phyloP scores from a whole-genome alignment of 148 eudicot species.

The Pharnaceum exiguum region DNA sequence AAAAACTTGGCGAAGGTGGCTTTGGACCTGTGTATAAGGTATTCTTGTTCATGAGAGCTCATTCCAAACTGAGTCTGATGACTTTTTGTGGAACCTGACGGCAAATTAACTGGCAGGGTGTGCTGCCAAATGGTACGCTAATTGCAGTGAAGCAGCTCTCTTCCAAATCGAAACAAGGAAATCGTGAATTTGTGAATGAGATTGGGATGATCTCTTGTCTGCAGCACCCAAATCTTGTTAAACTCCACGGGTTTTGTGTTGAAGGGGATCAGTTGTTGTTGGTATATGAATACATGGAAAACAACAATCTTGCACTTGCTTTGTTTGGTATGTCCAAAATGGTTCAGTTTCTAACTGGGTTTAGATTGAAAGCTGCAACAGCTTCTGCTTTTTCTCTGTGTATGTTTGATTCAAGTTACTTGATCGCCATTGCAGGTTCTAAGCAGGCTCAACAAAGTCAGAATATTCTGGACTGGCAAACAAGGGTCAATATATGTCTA shows the following conservation, averaged over 20 bases:
- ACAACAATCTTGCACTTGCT: slow-evolving; percentile 31
- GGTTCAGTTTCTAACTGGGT: too few relatives aligned
- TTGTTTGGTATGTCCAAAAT: slow-evolving; percentile 24
- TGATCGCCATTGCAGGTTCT: slow-evolving; percentile 13
- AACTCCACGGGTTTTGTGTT: slow-evolving; percentile 35
- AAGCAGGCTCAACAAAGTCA: slow-evolving; percentile 1
- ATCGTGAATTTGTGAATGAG: slow-evolving; percentile 37
- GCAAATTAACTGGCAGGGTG: slow-evolving; percentile 20
- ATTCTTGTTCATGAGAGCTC: not conserved
- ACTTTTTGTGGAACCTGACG: slow-evolving; percentile 1
- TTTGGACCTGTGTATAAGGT: slow-evolving; percentile 78
- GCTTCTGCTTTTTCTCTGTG: not conserved
- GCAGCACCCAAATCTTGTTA: slow-evolving; percentile 36
- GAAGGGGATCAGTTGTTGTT: slow-evolving; percentile 29
- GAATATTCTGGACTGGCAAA: slow-evolving; percentile 23
- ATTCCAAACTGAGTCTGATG: not conserved
- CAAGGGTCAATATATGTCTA: slow-evolving; percentile 24
- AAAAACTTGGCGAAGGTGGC: slow-evolving; percentile 74
- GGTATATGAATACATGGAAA: slow-evolving; percentile 44
- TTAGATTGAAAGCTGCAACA: not conserved
- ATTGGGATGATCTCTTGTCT: slow-evolving; percentile 39
- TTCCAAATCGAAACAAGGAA: slow-evolving; percentile 38
- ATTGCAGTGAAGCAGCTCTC: slow-evolving; percentile 42
- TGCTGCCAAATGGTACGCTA: slow-evolving; percentile 23
- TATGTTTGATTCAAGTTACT: slow-evolving; percentile 4